Conservation (phyloP, 768 basidiomycete species). For the Leccinum subgranulosum region DNA sequence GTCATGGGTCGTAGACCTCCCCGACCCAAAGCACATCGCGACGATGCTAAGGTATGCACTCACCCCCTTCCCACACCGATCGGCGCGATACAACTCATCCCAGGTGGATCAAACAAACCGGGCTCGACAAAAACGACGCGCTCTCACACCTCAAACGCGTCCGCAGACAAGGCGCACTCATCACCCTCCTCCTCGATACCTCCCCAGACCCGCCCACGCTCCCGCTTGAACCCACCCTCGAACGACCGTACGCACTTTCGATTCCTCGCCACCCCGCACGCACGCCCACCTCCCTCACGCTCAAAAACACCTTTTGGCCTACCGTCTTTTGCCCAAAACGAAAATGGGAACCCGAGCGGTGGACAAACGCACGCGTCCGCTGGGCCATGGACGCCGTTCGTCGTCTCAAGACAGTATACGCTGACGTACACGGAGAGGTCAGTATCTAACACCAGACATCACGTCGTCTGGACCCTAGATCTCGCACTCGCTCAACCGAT, state of each 20-base stretch:
- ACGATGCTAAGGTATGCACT: slow-evolving; percentile 56
- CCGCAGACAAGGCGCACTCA: slow-evolving; percentile 46
- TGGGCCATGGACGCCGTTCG: slow-evolving; percentile 79
- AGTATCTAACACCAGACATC: slow-evolving; percentile 6
- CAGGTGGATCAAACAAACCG: slow-evolving; percentile 69
- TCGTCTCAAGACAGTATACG: slow-evolving; percentile 50
- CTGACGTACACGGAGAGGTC: slow-evolving; percentile 54
- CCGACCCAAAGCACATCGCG: slow-evolving; percentile 55
- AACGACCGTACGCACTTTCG: slow-evolving; percentile 49
- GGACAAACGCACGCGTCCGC: slow-evolving; percentile 60
- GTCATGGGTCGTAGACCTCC: slow-evolving; percentile 78
- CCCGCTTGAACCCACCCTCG: slow-evolving; percentile 46
- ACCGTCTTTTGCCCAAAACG: slow-evolving; percentile 68
- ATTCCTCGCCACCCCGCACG: slow-evolving; percentile 71
- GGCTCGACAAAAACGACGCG: slow-evolving; percentile 52
- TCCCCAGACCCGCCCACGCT: slow-evolving; percentile 42
- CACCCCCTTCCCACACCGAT: neutral
- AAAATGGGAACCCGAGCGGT: slow-evolving; percentile 62
- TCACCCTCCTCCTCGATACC: slow-evolving; percentile 55
- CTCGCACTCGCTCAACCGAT: neutral
- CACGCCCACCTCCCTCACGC: slow-evolving; percentile 57
- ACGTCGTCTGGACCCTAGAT: neutral
- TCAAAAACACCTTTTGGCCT: slow-evolving; percentile 85
- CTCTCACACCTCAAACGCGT: slow-evolving; percentile 78
- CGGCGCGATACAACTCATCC: neutral